These are phyloP conservation scores for Colletotrichum aenigma DNA, from an alignment of 2,329 filamentous ascomycete genomes.

Conservation along the genomic window DNA sequence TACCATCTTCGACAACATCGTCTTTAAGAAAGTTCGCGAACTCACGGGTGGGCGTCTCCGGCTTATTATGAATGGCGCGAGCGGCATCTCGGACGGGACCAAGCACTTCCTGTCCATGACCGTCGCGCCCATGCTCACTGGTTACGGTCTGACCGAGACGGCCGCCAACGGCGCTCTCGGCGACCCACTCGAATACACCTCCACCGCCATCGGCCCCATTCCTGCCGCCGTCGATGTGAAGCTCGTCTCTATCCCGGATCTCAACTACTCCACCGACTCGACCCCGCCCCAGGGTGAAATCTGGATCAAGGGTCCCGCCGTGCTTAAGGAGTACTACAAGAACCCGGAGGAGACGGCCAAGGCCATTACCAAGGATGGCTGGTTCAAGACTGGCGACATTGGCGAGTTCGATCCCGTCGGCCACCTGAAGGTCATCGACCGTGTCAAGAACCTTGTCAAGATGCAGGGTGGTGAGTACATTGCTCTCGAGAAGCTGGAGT, in stretches of 20 bases:
- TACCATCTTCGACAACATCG: conserved; percentile 75
- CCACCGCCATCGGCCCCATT: conserved; percentile 77
- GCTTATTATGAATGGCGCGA: conserved; percentile 93
- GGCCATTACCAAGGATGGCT: conserved; percentile 80
- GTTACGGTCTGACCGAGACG: conserved; percentile 95
- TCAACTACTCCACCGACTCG: conserved; percentile 80
- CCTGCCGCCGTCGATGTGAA: conserved; percentile 84
- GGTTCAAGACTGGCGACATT: conserved; percentile 98
- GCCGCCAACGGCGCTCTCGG: conserved; percentile 82
- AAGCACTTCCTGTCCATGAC: conserved; percentile 90
- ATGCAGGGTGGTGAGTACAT: conserved; percentile 96
- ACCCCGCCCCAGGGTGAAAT: conserved; percentile 90
- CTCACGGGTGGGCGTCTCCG: conserved; percentile 88
- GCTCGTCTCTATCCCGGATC: conserved; percentile 86
- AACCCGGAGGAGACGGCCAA: conserved; percentile 85
- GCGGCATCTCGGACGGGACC: conserved; percentile 86
- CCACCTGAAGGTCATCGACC: conserved; percentile 87
- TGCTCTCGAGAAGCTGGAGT: conserved; percentile 93
- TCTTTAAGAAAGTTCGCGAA: conserved; percentile 92
- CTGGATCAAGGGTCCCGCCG: conserved; percentile 79
- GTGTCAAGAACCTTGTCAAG: conserved; percentile 98
- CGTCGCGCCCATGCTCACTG: conserved; percentile 90
- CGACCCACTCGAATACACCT: conserved; percentile 84
- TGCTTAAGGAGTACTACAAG: conserved; percentile 81
- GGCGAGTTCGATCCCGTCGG: conserved; percentile 84